Conservation (phyloP, 2,329 filamentous ascomycete species). For the Tolypocladium paradoxum region DNA sequence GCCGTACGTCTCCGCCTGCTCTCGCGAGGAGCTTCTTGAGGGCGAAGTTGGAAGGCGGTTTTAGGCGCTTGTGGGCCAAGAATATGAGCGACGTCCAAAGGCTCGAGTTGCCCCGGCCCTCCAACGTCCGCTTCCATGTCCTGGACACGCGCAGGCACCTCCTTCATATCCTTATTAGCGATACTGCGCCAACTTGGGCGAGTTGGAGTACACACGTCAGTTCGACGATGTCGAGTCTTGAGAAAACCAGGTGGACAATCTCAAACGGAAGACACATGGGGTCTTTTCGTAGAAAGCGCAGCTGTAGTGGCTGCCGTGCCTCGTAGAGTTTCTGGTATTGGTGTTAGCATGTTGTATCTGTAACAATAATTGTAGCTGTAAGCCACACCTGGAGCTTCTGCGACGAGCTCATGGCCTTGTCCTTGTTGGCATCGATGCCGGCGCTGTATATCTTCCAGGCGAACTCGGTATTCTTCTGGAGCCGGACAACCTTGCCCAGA, state of each 20-base stretch:
- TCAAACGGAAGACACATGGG: slow-evolving; percentile 25
- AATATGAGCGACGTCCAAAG: slow-evolving; percentile 23
- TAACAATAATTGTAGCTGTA: background rate
- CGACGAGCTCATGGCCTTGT: slow-evolving; percentile 14
- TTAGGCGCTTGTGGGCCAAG: background rate
- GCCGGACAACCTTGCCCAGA: slow-evolving; percentile 26
- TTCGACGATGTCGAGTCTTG: slow-evolving; percentile 20
- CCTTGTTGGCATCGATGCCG: slow-evolving; percentile 23
- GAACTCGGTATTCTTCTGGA: slow-evolving; percentile 24
- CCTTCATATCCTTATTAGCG: slow-evolving; percentile 7
- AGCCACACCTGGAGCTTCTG: slow-evolving; percentile 22
- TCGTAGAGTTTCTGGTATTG: slow-evolving; percentile 20
- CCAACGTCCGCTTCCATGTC: slow-evolving; percentile 19
- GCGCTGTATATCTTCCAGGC: slow-evolving; percentile 29
- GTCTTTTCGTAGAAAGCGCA: slow-evolving; percentile 21
- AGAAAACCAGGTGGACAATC: slow-evolving; percentile 24
- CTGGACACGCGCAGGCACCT: slow-evolving; percentile 22
- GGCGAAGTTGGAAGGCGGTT: slow-evolving; percentile 4
- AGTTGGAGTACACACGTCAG: slow-evolving; percentile 14
- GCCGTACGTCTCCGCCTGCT: slow-evolving; percentile 17
- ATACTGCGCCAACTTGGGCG: background rate
- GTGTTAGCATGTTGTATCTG: background rate
- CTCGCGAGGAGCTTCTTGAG: slow-evolving; percentile 19
- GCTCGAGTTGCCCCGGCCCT: slow-evolving; percentile 14
- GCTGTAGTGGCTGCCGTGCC: slow-evolving; percentile 23